Base-by-base conservation (phyloP, 192 early-diverging fungal genomes). In the Geranomyces michiganensis region DNA sequence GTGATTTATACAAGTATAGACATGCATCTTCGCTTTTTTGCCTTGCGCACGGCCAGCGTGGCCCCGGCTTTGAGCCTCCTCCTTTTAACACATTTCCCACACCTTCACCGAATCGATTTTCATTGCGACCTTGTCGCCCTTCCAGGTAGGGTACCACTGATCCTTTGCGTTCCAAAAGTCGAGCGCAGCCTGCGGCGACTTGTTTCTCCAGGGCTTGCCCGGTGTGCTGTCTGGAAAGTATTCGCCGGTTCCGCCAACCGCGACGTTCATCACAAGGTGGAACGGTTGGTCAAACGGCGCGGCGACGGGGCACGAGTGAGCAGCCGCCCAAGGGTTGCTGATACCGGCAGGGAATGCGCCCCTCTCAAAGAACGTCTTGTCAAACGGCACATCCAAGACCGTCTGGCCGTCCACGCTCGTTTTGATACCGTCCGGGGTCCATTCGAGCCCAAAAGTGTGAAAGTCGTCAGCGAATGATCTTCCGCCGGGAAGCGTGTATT, bases 201-300 rank as follows among this genome's bases (percentile, higher is more conserved):
- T 68, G 61, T 83, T 78, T n/a, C 26, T 78, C 89, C 89, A 90
- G 24, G 88, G 89, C 26, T 87, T 89, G 44, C 44, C 31, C 0
- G 68, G 67, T 13, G 59, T 31, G 31, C 62, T 78, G 55, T 86
- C 82, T 30, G 87, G 87, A 63, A 87, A 90, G 68, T 82, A 90
- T 3, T 76, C 82, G 45, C 74, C 72, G 3, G 82, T 81, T 17
- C 89, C 89, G 29, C 84, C 87, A 0, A 89, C 85, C 21, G 85
- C 84, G 9, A 87, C 78, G 62, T 87, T 86, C 72, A 90, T 72
- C 36, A 90, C 86, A 71, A 87, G 47, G 49, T 66, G 68, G 62
- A 69, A 62, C 44, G 65, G 64, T 72, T 90, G 81, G 69, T 90
- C 89, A 65, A 90, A 90, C 13, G 88, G 88, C 10, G 89, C 86